Base-by-base conservation (phyloP, 345 rosid species). In the Eutrema japonicum region DNA sequence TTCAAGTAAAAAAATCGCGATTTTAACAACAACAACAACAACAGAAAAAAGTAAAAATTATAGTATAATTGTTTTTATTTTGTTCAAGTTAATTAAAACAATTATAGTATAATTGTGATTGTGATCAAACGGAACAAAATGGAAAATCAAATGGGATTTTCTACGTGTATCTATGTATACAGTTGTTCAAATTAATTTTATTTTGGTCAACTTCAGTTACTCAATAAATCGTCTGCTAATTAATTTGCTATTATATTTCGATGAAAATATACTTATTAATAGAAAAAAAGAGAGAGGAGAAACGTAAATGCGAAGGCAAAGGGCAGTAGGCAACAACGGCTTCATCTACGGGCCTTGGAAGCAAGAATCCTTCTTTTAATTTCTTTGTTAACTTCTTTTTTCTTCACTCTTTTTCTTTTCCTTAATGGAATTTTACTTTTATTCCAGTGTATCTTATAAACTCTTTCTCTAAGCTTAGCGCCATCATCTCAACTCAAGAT, bases 301-400 rank as follows among this genome's bases (percentile, higher is more conserved):
- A 70, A 76, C 79, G 71, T 76, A 64, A 64, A 63, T 47, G 43
- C 26, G 60, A 76, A 76, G 79, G 71, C 74, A 75, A 29, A 75
- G 46, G 32, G 65, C 11, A 53, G 51, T 47, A 64, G 64, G 47
- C 67, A 61, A 68, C 67, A 61, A 68, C 71, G 74, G 70, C 70
- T 68, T 70, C 76, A 61, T 66, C 79, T 70, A 64, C 76, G 71
- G 66, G 61, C 78, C 65, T 73, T 73, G 62, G 61, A 78, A 78
- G 70, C 78, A 78, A 78, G 78, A 67, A 78, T 78, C 81, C 66
- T 40, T 68, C 67, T 78, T 67, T 77, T 76, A 33, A 2, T 64
- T 64, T 55, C 11, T 66, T 29, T 66, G 51, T 53, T 3, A 3
- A 3, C 14, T 35, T 35, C 8, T 33, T 42, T 64, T 16, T 8